Evolutionary conservation across 2,329 filamentous ascomycete species (phyloP), one percentile per base, ranked within the genome.

Genomic region (Colletotrichum sp.): DNA sequence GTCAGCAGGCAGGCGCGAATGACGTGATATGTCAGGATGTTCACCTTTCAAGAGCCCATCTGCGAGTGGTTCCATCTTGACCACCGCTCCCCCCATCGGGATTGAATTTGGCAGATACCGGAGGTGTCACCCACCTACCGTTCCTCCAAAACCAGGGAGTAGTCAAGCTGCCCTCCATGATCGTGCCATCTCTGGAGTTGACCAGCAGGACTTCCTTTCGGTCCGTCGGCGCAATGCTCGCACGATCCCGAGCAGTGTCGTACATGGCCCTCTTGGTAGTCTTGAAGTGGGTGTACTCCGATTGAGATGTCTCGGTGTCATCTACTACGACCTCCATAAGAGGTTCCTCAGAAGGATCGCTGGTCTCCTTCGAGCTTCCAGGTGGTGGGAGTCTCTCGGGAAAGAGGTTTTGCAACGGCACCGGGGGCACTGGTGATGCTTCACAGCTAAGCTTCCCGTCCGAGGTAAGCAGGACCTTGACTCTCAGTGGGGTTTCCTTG

Each of bases 141-240:
- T 88, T 83, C 59, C 94, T 91, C 87, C 90, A 95, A 78, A 98
- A 94, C 83, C 96, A 98, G 0, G 94, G 92, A 0, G 94, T 97
- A 1, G 94, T 96, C 18, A 94, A 90, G 76, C 94, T 96, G 10
- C 95, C 95, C 83, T 98, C 96, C 90, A 97, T 98, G 43, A 98
- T 85, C 64, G 93, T 90, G 2, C 89, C 89, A 32, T 90, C 86
- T 6, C 83, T 78, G 1, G 81, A 81, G 79, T 94, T 95, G 77
- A 94, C 89, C 3, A 98, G 84, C 24, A 98, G 86, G 6, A 98
- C 94, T 82, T 98, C 96, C 67, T 90, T 89, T 55, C 85, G 82
- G 48, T 90, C 89, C 1, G 84, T 81, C 10, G 83, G 84, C 58
- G 77, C 81, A 63, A 96, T 91, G 0, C 86, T 86, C 2, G 89